Conservation (phyloP, 2,329 filamentous ascomycete species). For the Aspergillus melleus region DNA sequence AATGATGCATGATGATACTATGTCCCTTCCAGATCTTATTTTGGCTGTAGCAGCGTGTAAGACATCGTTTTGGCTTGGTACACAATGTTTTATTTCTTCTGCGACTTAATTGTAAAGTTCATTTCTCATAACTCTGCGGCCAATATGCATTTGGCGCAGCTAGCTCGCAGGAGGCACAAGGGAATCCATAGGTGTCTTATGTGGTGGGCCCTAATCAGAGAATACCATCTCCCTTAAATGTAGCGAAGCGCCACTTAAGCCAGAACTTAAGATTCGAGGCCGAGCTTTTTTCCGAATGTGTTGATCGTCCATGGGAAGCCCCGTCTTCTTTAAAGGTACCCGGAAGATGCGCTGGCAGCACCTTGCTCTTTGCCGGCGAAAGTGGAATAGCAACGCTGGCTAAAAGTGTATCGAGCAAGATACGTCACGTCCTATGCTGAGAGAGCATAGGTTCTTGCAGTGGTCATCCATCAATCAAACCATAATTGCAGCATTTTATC, state of each 20-base stretch:
- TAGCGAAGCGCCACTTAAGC: not conserved
- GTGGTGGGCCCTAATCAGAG: not conserved
- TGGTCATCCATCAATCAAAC: not conserved
- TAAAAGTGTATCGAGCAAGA: not conserved
- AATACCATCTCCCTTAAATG: not conserved
- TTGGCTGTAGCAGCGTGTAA: not conserved
- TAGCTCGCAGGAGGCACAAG: not conserved
- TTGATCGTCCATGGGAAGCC: not conserved
- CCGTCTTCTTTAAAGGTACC: not conserved
- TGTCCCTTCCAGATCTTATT: not conserved
- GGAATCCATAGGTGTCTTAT: not conserved
- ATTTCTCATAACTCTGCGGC: not conserved
- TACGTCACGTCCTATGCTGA: not conserved
- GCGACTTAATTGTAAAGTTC: not conserved
- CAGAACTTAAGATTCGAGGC: not conserved
- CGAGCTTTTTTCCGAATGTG: too few relatives aligned
- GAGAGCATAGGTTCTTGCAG: not conserved
- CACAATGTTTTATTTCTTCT: not conserved
- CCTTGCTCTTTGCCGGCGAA: not conserved
- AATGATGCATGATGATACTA: not conserved
- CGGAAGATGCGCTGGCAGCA: not conserved
- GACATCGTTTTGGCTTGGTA: not conserved
- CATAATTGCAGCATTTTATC: slow-evolving; percentile 25
- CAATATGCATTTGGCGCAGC: not conserved
- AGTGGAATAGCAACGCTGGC: not conserved